Percentiles rank a stretch among this genome's conserved stretches.
Conservation (phyloP, 2,329 filamentous ascomycete genomes). For the Epichloe hybrida region DNA sequence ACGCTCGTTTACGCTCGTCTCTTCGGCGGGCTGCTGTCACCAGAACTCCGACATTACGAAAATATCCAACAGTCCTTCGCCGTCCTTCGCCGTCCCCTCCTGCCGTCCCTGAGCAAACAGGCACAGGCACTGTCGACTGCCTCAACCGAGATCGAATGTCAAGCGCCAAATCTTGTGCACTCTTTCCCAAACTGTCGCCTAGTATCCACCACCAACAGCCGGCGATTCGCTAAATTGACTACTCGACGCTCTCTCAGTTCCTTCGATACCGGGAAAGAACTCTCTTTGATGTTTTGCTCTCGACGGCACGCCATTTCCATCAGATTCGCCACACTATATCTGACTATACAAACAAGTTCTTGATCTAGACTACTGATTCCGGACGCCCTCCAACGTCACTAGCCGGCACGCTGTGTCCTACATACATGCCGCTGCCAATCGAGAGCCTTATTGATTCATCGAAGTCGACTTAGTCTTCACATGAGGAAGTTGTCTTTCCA, state of each 20-base stretch:
- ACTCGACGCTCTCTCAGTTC: background rate
- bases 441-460: background rate
- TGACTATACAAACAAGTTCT: too few species aligned
- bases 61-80: background rate
- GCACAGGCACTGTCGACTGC: background rate
- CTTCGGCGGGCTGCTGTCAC: background rate
- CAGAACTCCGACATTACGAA: background rate
- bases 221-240: background rate
- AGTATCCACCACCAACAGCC: background rate
- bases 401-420: background rate
- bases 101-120: background rate
- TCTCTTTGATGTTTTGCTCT: too few species aligned
- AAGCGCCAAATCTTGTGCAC: background rate
- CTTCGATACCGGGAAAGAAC: too few species aligned
- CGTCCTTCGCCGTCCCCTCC: background rate
- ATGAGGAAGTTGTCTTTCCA: background rate
- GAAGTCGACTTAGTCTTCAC: background rate
- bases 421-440: background rate
- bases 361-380: too few species aligned
- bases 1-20: background rate
- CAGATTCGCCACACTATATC: too few species aligned
- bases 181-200: background rate
- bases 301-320: too few species aligned
- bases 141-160: background rate
- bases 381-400: too few species aligned